These are phyloP conservation scores for Spergularia azorica DNA, from an alignment of 179 eudicot genomes.

Conservation along the genomic window DNA sequence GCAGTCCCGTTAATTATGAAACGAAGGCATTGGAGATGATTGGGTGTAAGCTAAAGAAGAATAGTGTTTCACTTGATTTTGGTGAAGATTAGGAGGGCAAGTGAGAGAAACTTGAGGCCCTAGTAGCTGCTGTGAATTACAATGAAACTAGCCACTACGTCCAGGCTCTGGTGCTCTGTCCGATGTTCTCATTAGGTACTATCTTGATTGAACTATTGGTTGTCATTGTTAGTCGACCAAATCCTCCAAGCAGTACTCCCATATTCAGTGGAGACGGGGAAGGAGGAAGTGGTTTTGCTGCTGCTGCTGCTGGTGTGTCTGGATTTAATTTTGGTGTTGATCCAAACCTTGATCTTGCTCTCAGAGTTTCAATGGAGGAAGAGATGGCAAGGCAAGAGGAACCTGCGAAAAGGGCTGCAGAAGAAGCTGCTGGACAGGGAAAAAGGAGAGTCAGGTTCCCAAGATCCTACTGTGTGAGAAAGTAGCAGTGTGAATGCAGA, in stretches of 20 bases:
- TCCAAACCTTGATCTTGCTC: conserved; percentile 99
- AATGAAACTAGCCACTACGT: conserved; percentile 90
- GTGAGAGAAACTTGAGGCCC: conserved; percentile 87
- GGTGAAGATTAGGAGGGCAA: conserved; percentile 96
- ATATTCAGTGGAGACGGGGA: conserved; percentile 95
- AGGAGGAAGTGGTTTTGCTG: conserved; percentile 93
- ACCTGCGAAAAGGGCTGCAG: conserved; percentile 96
- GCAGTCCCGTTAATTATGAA: conserved; percentile 85
- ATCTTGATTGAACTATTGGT: background rate
- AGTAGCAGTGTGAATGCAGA: conserved; percentile 55
- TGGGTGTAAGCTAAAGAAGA: conserved; percentile 88
- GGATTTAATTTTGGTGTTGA: conserved; percentile 97
- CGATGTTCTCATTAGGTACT: conserved; percentile 88
- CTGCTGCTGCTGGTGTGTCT: conserved; percentile 86
- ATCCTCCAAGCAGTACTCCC: conserved; percentile 93
- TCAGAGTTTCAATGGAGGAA: conserved; percentile 97
- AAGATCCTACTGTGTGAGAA: conserved; percentile 81
- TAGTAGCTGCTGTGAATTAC: conserved; percentile 83
- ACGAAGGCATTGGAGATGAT: conserved; percentile 83
- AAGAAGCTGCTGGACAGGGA: conserved; percentile 72
- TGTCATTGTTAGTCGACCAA: no score
- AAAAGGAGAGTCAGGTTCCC: conserved; percentile 72
- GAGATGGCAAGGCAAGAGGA: conserved; percentile 99
- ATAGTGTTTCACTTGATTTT: conserved; percentile 94
- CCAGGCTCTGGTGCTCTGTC: conserved; percentile 81